phyloP scores from a whole-genome alignment of 768 basidiomycete genomes.

The Collybia sp. region DNA sequence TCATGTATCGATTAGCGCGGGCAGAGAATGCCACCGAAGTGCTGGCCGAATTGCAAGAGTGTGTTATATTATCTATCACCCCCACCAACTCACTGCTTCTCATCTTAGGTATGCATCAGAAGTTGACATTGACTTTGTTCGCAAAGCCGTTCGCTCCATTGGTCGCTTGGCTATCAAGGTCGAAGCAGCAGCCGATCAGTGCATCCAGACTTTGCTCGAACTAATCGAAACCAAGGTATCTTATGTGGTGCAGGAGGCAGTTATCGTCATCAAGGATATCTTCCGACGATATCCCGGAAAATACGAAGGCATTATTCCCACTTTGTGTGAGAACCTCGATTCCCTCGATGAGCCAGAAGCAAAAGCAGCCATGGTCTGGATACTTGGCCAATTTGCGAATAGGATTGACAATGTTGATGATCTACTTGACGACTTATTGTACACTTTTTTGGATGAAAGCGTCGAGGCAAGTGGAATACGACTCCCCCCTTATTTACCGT shows the following conservation, averaged over 20 bases:
- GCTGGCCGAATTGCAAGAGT: conserved; percentile 94
- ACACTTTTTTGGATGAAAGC: conserved; percentile 89
- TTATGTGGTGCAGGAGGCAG: conserved; percentile 96
- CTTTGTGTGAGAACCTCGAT: conserved; percentile 88
- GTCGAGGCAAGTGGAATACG: conserved; percentile 62
- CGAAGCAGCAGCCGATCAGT: conserved; percentile 79
- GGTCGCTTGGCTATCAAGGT: conserved; percentile 99
- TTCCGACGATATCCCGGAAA: conserved; percentile 95
- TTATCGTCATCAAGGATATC: conserved; percentile 97
- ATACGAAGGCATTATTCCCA: conserved; percentile 96
- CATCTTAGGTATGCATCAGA: conserved; percentile 86
- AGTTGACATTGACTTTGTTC: conserved; percentile 96
- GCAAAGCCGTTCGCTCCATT: conserved; percentile 96
- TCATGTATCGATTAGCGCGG: conserved; percentile 97
- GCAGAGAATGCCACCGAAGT: conserved; percentile 93
- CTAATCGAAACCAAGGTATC: conserved; percentile 91
- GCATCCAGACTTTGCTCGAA: conserved; percentile 80
- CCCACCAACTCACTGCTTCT: neutral
- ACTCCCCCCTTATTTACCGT: neutral
- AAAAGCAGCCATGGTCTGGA: conserved; percentile 98
- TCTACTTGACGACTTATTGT: conserved; percentile 86
- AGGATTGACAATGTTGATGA: conserved; percentile 96
- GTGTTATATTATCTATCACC: neutral
- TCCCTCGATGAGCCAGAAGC: conserved; percentile 92
- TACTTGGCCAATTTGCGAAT: conserved; percentile 93